Evolutionary conservation across 1,139 yeast genomes (phyloP), one percentile per base, ranked within the genome.

Genomic region (Debaryomyces coudertii): DNA sequence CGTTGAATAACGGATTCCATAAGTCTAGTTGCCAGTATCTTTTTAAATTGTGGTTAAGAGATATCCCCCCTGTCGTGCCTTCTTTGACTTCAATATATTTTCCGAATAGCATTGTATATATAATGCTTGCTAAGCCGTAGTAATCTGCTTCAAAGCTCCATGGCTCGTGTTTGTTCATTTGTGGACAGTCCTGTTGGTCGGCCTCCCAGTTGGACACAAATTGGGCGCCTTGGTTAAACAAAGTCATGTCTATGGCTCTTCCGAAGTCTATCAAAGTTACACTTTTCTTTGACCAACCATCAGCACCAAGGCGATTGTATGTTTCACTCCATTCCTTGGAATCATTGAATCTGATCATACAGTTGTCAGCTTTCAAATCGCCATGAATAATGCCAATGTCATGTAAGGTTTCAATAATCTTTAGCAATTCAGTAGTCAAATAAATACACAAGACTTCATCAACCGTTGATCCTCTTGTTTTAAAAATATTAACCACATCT

Each of bases 81-180:
- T 58, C 52, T 8, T 60, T 61, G 0, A 81, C 70, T 44, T 79
- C 80, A 25, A 90, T 83, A 48, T 78, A 77, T 30, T 73, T 72
- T 0, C 93, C 92, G 66, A 82, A 87, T 35, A 92, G 69, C 70
- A 92, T 64, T 0, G 85, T 76, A 58, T 90, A 95, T 1, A 89
- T 69, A 0, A 87, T 79, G 28, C 85, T 79, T 0, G 97, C 97
- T 23, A 89, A 54, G 0, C 97, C 97, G 60, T 79, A 87, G 61
- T 90, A 90, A 65, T 92, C 98, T 3, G 87, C 85, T 57, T 90
- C 92, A 58, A 77, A 89, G 2, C 82, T 78, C 96, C 96, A 92
- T 0, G 87, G 77, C 42, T 72, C 59, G 2, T 79, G 73, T 2
- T 77, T 68, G 47, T 82, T 72, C 85, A 88, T 83, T 56, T 86